Conservation (phyloP, 2,329 filamentous ascomycete species). For the Epichloe aotearoae region DNA sequence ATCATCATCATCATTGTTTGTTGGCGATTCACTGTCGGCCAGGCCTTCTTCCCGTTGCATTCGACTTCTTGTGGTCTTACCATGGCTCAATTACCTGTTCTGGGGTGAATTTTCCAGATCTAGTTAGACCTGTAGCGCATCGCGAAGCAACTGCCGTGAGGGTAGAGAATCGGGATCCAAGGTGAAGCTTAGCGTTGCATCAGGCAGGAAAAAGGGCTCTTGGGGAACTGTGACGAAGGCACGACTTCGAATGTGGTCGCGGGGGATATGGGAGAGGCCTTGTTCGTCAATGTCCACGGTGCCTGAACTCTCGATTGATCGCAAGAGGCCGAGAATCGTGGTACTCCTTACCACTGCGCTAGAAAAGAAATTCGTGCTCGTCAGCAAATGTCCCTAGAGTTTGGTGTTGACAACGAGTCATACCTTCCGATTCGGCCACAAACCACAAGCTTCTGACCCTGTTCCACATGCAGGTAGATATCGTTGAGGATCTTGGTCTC, state of each 20-base stretch:
- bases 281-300: conserved; percentile 17
- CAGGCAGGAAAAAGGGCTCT: conserved; percentile 12
- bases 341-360: conserved; percentile 13
- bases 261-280: conserved; percentile 11
- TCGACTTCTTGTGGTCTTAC: no score
- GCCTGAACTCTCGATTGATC: conserved; percentile 11
- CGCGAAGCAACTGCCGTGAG: conserved; percentile 2
- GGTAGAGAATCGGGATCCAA: conserved; percentile 8
- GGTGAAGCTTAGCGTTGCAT: conserved; percentile 11
- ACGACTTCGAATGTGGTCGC: conserved; percentile 14
- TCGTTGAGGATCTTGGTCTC: conserved; percentile 8
- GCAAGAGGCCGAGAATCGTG: conserved; percentile 10
- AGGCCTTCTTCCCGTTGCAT: no score
- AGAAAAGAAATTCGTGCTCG: no score
- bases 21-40: no score
- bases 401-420: not conserved
- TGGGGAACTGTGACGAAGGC: conserved; percentile 20
- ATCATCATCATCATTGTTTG: no score
- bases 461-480: conserved; percentile 7
- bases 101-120: no score
- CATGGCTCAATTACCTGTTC: no score
- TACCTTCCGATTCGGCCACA: conserved; percentile 6
- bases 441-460: conserved; percentile 12
- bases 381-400: no score
- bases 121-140: no score